Percentiles rank a stretch among this genome's conserved stretches.
Evolutionary conservation across 2,329 filamentous ascomycete species (phyloP).

Genomic region (Gnomoniopsis smithogilvyi): DNA sequence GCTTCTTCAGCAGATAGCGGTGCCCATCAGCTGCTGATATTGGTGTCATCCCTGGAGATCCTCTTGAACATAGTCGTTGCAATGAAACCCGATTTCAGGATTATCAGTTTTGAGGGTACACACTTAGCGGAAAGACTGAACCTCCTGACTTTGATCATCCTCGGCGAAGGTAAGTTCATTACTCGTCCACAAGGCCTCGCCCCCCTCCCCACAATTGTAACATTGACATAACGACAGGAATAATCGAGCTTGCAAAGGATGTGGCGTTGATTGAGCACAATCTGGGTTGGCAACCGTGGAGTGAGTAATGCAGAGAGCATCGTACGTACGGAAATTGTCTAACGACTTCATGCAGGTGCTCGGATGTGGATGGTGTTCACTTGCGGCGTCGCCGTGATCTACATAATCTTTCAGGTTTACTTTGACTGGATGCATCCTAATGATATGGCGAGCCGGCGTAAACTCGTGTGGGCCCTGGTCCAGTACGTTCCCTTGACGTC

Average conservation of each 20-base stretch:
- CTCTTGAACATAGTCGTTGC: conserved; percentile 50
- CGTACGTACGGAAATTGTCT: not conserved
- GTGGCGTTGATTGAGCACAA: not conserved
- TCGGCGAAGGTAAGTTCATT: conserved; percentile 51
- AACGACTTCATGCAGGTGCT: not conserved
- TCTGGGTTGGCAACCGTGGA: conserved; percentile 3
- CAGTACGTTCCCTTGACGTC: too few species aligned
- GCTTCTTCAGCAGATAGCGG: conserved; percentile 32
- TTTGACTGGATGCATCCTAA: conserved; percentile 65
- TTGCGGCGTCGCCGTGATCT: conserved; percentile 35
- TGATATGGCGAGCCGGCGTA: conserved; percentile 52
- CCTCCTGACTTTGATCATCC: conserved; percentile 61
- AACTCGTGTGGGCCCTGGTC: conserved; percentile 54
- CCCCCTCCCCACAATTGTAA: not conserved
- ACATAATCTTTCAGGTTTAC: conserved; percentile 44
- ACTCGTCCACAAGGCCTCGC: not conserved
- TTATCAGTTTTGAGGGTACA: conserved; percentile 59
- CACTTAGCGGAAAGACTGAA: conserved; percentile 63
- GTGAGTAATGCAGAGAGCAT: not conserved
- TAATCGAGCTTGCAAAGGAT: conserved; percentile 8
- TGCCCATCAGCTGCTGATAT: conserved; percentile 38
- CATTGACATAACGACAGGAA: not conserved
- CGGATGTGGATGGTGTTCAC: conserved; percentile 16
- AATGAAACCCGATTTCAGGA: conserved; percentile 41
- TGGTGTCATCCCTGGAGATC: conserved; percentile 57